phyloP scores from a whole-genome alignment of 257 asterid genomes.

The Nicotiana attenuata region DNA sequence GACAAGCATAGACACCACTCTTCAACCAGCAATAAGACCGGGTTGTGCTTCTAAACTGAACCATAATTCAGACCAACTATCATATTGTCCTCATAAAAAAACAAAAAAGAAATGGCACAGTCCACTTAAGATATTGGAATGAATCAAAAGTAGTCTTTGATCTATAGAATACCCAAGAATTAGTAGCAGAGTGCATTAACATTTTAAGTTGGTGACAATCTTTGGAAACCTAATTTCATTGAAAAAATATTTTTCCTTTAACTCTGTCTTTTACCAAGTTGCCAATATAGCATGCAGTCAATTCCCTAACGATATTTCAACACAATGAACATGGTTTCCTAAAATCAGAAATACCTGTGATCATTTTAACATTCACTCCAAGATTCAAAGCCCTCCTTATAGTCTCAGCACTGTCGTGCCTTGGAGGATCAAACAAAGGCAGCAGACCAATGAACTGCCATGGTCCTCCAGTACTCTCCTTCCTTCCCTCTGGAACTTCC shows the following conservation, averaged over 20 bases:
- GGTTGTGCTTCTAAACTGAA: background rate
- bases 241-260: background rate
- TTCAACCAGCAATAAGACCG: background rate
- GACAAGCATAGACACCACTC: background rate
- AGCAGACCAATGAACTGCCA: constrained; percentile 43
- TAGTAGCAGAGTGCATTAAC: background rate
- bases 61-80: background rate
- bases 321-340: background rate
- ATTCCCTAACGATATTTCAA: background rate
- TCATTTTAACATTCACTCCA: constrained; percentile 50
- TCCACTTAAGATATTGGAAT: background rate
- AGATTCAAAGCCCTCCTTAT: constrained; percentile 48
- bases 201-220: background rate
- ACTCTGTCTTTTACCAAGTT: background rate
- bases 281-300: background rate
- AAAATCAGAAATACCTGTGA: constrained; percentile 30
- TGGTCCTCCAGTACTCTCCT: constrained; percentile 48
- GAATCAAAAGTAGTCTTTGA: background rate
- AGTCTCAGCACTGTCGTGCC: constrained; percentile 55
- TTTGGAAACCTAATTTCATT: background rate
- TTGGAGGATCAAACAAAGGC: constrained; percentile 51
- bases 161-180: background rate
- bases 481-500: constrained; percentile 53
- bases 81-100: background rate
- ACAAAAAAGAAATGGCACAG: background rate